Evolutionary conservation across 139 green algal genomes (phyloP), one percentile per base, ranked within the genome.

Genomic region (Pycnococcus provasolii): DNA sequence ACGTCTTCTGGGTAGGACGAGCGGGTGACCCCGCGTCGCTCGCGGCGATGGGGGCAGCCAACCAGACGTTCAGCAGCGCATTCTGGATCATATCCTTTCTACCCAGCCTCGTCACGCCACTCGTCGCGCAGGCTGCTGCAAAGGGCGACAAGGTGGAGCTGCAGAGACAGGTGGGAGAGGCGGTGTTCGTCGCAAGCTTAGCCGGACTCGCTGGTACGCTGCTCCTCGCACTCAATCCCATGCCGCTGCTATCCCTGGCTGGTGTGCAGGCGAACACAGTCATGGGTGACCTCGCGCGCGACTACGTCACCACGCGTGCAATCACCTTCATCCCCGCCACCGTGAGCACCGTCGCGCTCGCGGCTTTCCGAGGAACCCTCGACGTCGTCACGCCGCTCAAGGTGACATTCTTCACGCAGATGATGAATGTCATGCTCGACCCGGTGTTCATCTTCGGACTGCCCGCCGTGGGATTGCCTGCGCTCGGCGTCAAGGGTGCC

Each of bases 11-110:
- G 67, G 67, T 73, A 1, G 67, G 67, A 47, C 48, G 57, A 9
- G 48, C 66, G 67, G 67, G 46, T 39, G 44, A 61, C 41, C 57
- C 67, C 7, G 46, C 60, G 15, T 26, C 67, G 67, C 58, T 73
- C 41, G 67, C 67, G 37, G 55, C 58, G 58, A 55, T 67, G 60
- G 67, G 58, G 7, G 67, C 67, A 3, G 67, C 67, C 26, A 73
- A 73, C 47, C 50, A 55, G 50, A 55, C 13, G 11, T 73, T 73
- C 51, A 46, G 52, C 15, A 53, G 15, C 15, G 58, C 67, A 13
- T 73, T 73, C 60, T 73, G 67, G 67, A 66, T 73, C 8, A 73
- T 73, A n/a, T 66, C 66, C 4, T 73, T 73, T 57, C 45, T 73
- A 7, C 67, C 67, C 15, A 51, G 13, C 46, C 37, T 73, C 45